Conservation (phyloP, 2,329 filamentous ascomycete species). For the Apiospora arundinis region DNA sequence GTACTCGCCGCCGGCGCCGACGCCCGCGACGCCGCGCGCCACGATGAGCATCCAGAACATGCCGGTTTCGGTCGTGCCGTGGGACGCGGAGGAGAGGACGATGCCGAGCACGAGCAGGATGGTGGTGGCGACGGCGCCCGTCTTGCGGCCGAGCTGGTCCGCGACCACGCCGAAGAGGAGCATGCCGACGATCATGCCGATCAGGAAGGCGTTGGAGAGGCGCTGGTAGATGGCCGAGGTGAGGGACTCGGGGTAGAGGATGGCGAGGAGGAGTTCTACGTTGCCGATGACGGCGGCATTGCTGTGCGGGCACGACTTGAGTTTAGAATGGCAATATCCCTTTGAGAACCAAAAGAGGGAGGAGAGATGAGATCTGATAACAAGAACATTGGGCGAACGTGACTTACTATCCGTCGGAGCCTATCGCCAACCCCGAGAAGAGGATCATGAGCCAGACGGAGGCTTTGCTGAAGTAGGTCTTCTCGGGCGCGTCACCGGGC, state of each 20-base stretch:
- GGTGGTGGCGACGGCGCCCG: conserved; percentile 54
- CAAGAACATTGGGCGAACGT: conserved; percentile 22
- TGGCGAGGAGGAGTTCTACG: conserved; percentile 47
- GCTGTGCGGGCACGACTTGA: conserved; percentile 1
- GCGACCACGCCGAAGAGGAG: conserved; percentile 57
- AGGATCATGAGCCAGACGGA: conserved; percentile 52
- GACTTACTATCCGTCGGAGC: conserved; percentile 49
- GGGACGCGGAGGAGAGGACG: conserved; percentile 52
- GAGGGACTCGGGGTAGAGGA: conserved; percentile 50
- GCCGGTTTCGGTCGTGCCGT: conserved; percentile 44
- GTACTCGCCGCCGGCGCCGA: conserved; percentile 58
- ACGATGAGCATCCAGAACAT: conserved; percentile 59
- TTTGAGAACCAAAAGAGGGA: too few relatives aligned
- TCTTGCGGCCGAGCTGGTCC: conserved; percentile 56
- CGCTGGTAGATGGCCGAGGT: conserved; percentile 54
- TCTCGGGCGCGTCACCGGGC: conserved; percentile 26
- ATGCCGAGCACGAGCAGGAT: conserved; percentile 54
- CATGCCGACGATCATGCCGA: conserved; percentile 64
- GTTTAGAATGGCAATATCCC: too few relatives aligned
- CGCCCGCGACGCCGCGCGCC: conserved; percentile 47
- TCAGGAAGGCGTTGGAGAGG: conserved; percentile 60
- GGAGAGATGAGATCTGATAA: too few relatives aligned
- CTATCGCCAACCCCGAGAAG: conserved; percentile 53
- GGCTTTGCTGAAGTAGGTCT: conserved; percentile 45
- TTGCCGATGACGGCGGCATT: conserved; percentile 54